Conservation (phyloP, 2,329 filamentous ascomycete species). For the Talaromyces sp. region DNA sequence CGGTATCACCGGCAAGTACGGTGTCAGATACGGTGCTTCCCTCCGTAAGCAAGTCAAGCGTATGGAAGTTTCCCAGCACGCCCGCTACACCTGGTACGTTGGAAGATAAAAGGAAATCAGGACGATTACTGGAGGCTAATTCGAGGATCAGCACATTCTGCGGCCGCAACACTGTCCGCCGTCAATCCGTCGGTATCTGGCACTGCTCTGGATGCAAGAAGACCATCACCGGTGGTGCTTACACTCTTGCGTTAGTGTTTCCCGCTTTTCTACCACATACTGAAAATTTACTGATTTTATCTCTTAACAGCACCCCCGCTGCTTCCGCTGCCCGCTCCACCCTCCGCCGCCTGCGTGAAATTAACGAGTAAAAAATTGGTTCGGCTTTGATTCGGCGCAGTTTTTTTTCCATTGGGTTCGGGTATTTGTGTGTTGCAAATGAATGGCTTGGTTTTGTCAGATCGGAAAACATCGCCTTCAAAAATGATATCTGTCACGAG, state of each 20-base stretch:
- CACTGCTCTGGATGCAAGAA: slow-evolving; percentile 94
- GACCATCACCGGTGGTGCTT: slow-evolving; percentile 88
- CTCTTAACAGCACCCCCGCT: slow-evolving; percentile 68
- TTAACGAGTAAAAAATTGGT: slow-evolving; percentile 61
- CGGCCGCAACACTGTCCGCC: slow-evolving; percentile 92
- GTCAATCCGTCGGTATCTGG: slow-evolving; percentile 91
- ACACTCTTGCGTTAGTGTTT: slow-evolving; percentile 84
- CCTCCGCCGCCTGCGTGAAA: slow-evolving; percentile 94
- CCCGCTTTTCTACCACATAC: not conserved
- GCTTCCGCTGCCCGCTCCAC: slow-evolving; percentile 93
- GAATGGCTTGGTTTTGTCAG: slow-evolving; percentile 11
- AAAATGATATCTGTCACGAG: slow-evolving; percentile 11
- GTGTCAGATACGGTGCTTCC: slow-evolving; percentile 97
- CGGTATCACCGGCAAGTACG: slow-evolving; percentile 98
- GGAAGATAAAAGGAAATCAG: not conserved
- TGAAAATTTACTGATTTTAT: slow-evolving; percentile 10
- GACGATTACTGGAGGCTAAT: not conserved
- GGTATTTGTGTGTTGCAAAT: slow-evolving; percentile 10
- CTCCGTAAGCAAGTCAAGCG: slow-evolving; percentile 99
- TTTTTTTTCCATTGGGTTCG: slow-evolving; percentile 8
- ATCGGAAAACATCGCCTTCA: slow-evolving; percentile 6
- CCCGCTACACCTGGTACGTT: slow-evolving; percentile 67
- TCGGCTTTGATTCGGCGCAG: slow-evolving; percentile 34
- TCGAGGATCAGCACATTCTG: slow-evolving; percentile 69
- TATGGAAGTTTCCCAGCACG: slow-evolving; percentile 99